Percentiles rank a stretch among this genome's conserved stretches.
These are phyloP conservation scores for Auriscalpium orientale DNA, from an alignment of 768 basidiomycete genomes.

Conservation along the genomic window DNA sequence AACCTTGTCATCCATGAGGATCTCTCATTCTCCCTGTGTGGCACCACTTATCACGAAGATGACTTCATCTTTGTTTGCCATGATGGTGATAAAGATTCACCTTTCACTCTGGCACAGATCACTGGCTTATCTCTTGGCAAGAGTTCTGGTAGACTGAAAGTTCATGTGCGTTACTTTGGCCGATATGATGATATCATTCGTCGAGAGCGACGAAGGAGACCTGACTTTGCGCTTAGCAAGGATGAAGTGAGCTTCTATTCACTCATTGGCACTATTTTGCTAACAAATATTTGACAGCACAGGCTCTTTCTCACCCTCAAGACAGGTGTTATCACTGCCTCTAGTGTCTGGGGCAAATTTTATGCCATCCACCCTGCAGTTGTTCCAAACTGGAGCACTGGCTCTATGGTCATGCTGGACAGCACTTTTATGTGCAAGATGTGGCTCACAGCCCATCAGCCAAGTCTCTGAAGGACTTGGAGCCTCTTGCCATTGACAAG, in stretches of 20 bases:
- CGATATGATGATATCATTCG: slow-evolving; percentile 37
- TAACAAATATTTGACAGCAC: slow-evolving; percentile 13
- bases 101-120: slow-evolving; percentile 54
- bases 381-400: slow-evolving; percentile 30
- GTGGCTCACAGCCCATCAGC: background rate
- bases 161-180: slow-evolving; percentile 35
- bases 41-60: slow-evolving; percentile 42
- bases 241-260: slow-evolving; percentile 2
- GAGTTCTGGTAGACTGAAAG: slow-evolving; percentile 16
- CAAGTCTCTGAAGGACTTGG: background rate
- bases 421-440: slow-evolving; percentile 6
- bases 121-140: slow-evolving; percentile 22
- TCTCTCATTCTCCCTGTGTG: slow-evolving; percentile 32
- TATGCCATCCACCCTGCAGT: slow-evolving; percentile 36
- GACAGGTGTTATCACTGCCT: slow-evolving; percentile 20
- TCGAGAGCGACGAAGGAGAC: background rate
- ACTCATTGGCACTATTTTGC: background rate
- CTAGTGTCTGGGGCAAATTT: slow-evolving; percentile 47
- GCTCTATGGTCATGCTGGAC: slow-evolving; percentile 31
- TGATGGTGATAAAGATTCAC: slow-evolving; percentile 18
- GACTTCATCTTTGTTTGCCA: slow-evolving; percentile 55
- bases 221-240: slow-evolving; percentile 1
- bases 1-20: slow-evolving; percentile 20
- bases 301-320: slow-evolving; percentile 34
- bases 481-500: background rate